Base-by-base conservation (phyloP, 345 rosid species). In the Hypericum androsaemum region DNA sequence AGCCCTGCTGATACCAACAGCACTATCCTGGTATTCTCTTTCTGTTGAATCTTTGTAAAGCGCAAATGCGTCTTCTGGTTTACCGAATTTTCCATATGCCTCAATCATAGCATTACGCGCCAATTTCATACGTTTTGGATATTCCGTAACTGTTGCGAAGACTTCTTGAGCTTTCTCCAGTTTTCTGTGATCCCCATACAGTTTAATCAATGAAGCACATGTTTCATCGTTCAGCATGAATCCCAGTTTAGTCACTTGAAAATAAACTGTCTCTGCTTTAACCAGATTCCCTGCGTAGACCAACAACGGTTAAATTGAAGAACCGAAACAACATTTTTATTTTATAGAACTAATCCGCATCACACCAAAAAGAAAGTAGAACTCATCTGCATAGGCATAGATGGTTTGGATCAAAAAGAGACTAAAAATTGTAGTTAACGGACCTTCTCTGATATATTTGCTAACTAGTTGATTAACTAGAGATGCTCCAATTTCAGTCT, bases 381-480 rank as follows among this genome's bases (percentile, higher is more conserved):
- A n/a, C 3, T 37, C 28, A 16, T 8, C 17, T 47, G 44, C 40
- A 22, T 12, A 13, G 7, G 37, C 35, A 46, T 5, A 58, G 7
- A 2, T n/a, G 32, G 6, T 54, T 44, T 32, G 32, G 12, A 5
- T 41, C 12, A 52, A 11, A 32, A 49, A 7, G 12, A 54, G 32
- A 54, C 10, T 8, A 9, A 7, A 11, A 28, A 56, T 7, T 46
- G 13, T 28, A 45, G 39, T 37, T 54, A 15, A 36, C 52, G 6
- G 66, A 78, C 89, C 96, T 71, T 77, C 82, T 70, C 69, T 72
- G 39, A 75, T 62, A 51, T 72, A 74, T 48, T 71, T 76, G 72
- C 60, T 66, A 37, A 76, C 67, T 32, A 77, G 66, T 72, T 79
- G 83, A 65, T 61, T 73, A 16, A 74, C 72, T 32, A 69, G 64